A percentile compares a stretch with the other conserved stretches of the same genome.
These are phyloP conservation scores for Fusarium domesticum DNA, from an alignment of 2,329 filamentous ascomycete species.

Conservation along the genomic window DNA sequence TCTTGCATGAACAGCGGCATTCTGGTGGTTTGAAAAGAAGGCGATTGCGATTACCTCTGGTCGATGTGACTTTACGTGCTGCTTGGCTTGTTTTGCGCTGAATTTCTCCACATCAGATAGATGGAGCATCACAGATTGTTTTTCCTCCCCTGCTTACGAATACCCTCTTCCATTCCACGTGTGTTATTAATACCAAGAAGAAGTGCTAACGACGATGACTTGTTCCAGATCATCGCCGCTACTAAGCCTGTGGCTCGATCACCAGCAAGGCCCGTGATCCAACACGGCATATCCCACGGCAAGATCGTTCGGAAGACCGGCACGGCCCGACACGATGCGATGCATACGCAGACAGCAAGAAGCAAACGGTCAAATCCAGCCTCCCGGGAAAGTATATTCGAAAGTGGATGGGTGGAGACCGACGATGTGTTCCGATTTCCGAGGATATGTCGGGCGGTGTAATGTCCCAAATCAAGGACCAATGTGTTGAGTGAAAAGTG, in stretches of 20 bases:
- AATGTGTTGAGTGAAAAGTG: conserved; percentile 6
- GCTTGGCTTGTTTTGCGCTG: conserved; percentile 24
- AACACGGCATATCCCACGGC: conserved; percentile 8
- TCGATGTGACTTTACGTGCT: conserved; percentile 25
- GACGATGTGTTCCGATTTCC: no score
- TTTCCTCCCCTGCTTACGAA: conserved; percentile 9
- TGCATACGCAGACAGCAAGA: conserved; percentile 2
- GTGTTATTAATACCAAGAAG: conserved; percentile 30
- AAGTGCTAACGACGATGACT: conserved; percentile 41
- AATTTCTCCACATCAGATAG: conserved; percentile 28
- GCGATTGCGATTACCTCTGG: conserved; percentile 1
- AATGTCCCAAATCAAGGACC: conserved; percentile 1
- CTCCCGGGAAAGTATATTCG: not conserved
- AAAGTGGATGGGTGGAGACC: conserved; percentile 13
- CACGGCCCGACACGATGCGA: conserved; percentile 5
- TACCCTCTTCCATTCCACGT: conserved; percentile 17
- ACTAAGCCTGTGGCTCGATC: conserved; percentile 24
- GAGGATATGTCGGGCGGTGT: no score
- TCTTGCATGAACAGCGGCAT: conserved; percentile 10
- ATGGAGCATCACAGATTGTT: conserved; percentile 23
- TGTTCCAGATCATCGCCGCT: conserved; percentile 44
- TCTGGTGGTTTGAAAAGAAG: not conserved
- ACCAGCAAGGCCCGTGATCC: conserved; percentile 8
- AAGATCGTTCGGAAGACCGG: conserved; percentile 18
- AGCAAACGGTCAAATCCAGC: conserved; percentile 2